A percentile compares a stretch with the other conserved stretches of the same genome.
These are phyloP conservation scores for Yamadazyma triangularis DNA, from an alignment of 1,139 yeast species.

Conservation along the genomic window DNA sequence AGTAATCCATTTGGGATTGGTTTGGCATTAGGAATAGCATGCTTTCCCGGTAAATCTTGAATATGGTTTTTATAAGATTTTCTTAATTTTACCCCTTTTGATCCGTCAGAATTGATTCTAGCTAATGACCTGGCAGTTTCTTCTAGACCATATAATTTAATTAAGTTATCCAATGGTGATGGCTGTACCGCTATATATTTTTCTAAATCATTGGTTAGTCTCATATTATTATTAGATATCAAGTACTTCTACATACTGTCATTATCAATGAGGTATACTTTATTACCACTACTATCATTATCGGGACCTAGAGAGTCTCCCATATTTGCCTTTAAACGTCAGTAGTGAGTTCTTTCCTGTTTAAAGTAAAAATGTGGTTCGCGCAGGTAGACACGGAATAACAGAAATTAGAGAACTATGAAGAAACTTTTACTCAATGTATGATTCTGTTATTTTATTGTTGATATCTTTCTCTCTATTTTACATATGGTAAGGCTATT, in stretches of 20 bases:
- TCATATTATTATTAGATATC: neutral
- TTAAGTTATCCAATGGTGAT: constrained; percentile 66
- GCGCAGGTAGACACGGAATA: too few species aligned
- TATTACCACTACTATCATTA: too few species aligned
- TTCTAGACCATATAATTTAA: constrained; percentile 62
- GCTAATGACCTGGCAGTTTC: constrained; percentile 76
- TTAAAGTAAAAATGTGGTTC: too few species aligned
- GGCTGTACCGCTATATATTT: constrained; percentile 36
- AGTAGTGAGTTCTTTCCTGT: too few species aligned
- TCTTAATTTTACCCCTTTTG: constrained; percentile 85
- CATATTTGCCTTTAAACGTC: too few species aligned
- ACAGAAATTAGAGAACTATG: too few species aligned
- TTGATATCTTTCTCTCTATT: too few species aligned
- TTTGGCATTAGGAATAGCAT: constrained; percentile 54
- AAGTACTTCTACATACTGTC: neutral
- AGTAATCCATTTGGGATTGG: constrained; percentile 51
- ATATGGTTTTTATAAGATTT: constrained; percentile 93
- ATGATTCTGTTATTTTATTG: too few species aligned
- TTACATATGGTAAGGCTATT: too few species aligned
- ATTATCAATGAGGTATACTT: neutral
- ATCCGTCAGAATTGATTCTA: constrained; percentile 81
- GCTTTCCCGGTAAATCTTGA: constrained; percentile 79
- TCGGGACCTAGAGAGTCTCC: too few species aligned
- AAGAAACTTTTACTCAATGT: too few species aligned
- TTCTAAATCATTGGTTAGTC: constrained; percentile 6